Conservation (phyloP, 2,329 filamentous ascomycete genomes). For the Aspergillus quadricinctus region DNA sequence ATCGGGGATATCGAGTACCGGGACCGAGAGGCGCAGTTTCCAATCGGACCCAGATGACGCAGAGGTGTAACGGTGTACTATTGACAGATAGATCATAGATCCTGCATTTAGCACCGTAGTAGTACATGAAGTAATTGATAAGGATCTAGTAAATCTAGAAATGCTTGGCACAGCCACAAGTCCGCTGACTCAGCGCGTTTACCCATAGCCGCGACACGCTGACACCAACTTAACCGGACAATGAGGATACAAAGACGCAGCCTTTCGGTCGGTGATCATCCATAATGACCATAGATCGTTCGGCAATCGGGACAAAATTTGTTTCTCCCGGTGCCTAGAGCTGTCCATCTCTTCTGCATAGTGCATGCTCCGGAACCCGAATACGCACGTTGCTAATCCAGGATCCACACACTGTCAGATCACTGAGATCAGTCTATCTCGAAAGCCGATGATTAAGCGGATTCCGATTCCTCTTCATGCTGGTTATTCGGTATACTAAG, state of each 20-base stretch:
- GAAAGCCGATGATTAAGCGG: background rate
- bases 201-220: too few relatives aligned
- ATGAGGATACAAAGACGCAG: background rate
- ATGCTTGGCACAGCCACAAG: background rate
- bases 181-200: background rate
- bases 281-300: background rate
- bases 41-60: background rate
- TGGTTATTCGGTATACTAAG: background rate
- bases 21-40: background rate
- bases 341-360: background rate
- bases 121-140: background rate
- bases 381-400: too few relatives aligned
- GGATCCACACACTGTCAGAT: too few relatives aligned
- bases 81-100: background rate
- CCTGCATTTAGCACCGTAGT: background rate
- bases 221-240: background rate
- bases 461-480: background rate
- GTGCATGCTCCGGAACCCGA: too few relatives aligned
- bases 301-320: background rate
- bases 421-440: background rate
- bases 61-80: background rate
- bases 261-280: background rate
- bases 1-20: background rate
- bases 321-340: background rate
- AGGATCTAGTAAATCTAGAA: background rate